These are phyloP conservation scores for Pseudopithomyces maydicus DNA, from an alignment of 2,329 filamentous ascomycete genomes.

Conservation along the genomic window DNA sequence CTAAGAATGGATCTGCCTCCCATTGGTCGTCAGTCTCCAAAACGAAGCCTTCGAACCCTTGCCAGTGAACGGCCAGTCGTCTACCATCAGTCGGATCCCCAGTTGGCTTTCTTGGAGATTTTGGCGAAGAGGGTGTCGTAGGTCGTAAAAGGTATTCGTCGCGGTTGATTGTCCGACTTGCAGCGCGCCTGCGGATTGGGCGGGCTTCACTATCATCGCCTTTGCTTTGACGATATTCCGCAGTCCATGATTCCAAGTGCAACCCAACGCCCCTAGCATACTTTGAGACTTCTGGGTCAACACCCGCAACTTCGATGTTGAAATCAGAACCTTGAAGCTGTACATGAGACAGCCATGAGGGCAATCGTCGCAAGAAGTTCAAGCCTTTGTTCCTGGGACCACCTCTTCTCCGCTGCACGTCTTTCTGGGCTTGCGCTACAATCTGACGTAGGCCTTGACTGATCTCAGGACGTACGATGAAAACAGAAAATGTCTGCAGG, in stretches of 20 bases:
- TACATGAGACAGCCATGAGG: slow-evolving; percentile 82
- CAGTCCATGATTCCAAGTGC: slow-evolving; percentile 84
- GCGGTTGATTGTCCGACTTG: slow-evolving; percentile 63
- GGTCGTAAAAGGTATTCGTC: slow-evolving; percentile 67
- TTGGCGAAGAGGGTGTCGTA: slow-evolving; percentile 54
- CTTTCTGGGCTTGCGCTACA: slow-evolving; percentile 74
- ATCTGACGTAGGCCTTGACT: slow-evolving; percentile 92
- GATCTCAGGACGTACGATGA: slow-evolving; percentile 90
- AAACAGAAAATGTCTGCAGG: slow-evolving; percentile 84
- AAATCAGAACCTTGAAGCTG: slow-evolving; percentile 88
- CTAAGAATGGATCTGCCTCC: slow-evolving; percentile 84
- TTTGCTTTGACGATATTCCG: slow-evolving; percentile 86
- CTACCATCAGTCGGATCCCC: slow-evolving; percentile 71
- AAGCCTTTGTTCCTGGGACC: slow-evolving; percentile 53
- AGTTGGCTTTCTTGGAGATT: slow-evolving; percentile 56
- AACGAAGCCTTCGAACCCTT: slow-evolving; percentile 86
- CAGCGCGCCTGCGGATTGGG: slow-evolving; percentile 69
- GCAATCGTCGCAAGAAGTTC: slow-evolving; percentile 74
- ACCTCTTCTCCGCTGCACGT: slow-evolving; percentile 40
- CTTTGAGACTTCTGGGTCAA: slow-evolving; percentile 81
- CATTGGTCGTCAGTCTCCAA: slow-evolving; percentile 85
- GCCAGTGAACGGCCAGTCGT: slow-evolving; percentile 77
- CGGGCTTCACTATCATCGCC: slow-evolving; percentile 67
- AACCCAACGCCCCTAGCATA: slow-evolving; percentile 82
- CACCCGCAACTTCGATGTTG: slow-evolving; percentile 85